Evolutionary conservation across 257 asterid genomes (phyloP), one percentile per base, ranked within the genome.

Genomic region (Gentiana macrophylla): DNA sequence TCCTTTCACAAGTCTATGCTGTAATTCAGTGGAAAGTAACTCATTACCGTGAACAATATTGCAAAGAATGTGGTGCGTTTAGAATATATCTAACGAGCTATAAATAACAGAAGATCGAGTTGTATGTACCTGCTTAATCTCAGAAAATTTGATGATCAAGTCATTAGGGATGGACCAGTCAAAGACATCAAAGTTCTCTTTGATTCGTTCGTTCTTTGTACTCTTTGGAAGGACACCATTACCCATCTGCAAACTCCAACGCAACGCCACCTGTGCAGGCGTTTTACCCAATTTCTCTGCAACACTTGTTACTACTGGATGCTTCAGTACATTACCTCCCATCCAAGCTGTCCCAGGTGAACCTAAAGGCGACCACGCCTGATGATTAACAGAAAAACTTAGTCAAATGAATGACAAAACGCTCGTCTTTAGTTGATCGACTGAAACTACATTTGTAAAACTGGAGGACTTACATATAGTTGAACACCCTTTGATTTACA

Each of bases 321-420:
- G 78, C 67, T 72, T 53, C 60, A 86, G 91, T 50, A 84, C 87
- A 33, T 79, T 80, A 32, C 86, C 67, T 24, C 24, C 24, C 24
- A 24, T 24, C 86, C 84, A 79, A 43, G 77, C 60, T 15, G 95
- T 69, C 37, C 95, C 95, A 12, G 91, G 89, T 33, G 95, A 86
- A 61, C 95, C 94, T 65, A 86, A 59, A 11, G 95, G 95, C 12
- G 95, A 86, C 67, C 73, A 86, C n/a, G 79, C 95, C 94, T 5
- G 24, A 24, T 24, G 24, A 24, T 24, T 0, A 24, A 24, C 24
- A 24, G 24, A 24, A 24, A 24, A 24, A 24, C 24, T 0, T 24
- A 24, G 24, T 24, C 24, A 24, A 24, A 24, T 24, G 24, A 24
- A 24, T 24, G 24, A 24, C 24, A 24, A 24, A 24, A 24, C 24